Percentiles rank a stretch among this genome's conserved stretches.
Evolutionary conservation across 179 eudicot species (phyloP).

Genomic region (Vitellaria paradoxa): DNA sequence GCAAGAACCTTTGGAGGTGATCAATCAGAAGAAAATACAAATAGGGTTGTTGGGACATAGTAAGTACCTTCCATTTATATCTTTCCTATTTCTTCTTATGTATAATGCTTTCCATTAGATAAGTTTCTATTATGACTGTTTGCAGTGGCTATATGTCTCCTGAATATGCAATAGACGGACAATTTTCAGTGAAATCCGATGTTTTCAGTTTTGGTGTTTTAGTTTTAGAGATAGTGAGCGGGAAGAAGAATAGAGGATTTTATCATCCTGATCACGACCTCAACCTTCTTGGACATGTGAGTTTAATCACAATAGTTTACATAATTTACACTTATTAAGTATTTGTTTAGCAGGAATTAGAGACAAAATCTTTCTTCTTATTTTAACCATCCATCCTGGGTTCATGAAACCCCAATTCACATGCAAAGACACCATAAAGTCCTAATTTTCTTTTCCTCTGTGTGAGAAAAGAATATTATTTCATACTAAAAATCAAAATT

Average conservation of each 20-base stretch:
- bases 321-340: too few relatives aligned
- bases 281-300: conserved; percentile 14
- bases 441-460: too few relatives aligned
- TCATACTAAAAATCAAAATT: not conserved
- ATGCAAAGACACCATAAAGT: too few relatives aligned
- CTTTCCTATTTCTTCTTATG: not conserved
- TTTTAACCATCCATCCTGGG: too few relatives aligned
- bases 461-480: not conserved
- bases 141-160: conserved; percentile 10
- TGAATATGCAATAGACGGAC: too few relatives aligned
- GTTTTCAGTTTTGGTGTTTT: too few relatives aligned
- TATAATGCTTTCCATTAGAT: not conserved
- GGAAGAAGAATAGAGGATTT: conserved; percentile 13
- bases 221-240: conserved; percentile 1
- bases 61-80: not conserved
- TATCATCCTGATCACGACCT: conserved; percentile 7
- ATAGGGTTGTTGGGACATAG: conserved; percentile 12
- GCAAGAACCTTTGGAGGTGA: conserved; percentile 14
- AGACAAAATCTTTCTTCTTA: too few relatives aligned
- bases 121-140: not conserved
- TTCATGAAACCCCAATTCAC: too few relatives aligned
- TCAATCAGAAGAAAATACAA: not conserved
- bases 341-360: too few relatives aligned
- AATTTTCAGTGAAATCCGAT: too few relatives aligned
- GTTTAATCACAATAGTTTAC: not conserved